Evolutionary conservation across 306 rosid species (phyloP).

Genomic region (Cyamopsis tetragonoloba): DNA sequence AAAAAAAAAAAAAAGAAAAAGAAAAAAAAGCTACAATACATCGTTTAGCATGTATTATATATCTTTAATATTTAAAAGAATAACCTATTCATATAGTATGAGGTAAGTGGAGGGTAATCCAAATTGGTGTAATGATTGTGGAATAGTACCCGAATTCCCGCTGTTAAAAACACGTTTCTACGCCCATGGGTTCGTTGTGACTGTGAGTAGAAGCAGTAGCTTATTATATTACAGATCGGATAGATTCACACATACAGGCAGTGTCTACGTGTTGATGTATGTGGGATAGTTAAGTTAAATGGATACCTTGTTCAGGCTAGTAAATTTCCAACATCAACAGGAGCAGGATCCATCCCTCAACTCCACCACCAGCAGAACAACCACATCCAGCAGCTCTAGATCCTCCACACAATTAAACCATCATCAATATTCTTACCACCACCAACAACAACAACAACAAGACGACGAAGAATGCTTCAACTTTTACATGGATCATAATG

Average conservation of each 20-base stretch:
- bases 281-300: constrained; percentile 77
- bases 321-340: constrained; percentile 46
- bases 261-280: constrained; percentile 34
- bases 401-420: constrained; percentile 56
- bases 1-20: no score
- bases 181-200: no score
- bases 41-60: no score
- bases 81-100: not conserved
- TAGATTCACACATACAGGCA: no score
- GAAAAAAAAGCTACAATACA: no score
- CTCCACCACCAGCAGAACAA: constrained; percentile 62
- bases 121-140: constrained; percentile 26
- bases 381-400: constrained; percentile 73
- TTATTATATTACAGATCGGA: no score
- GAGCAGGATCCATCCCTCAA: constrained; percentile 65
- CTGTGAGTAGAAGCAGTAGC: no score
- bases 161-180: constrained; percentile 55
- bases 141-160: constrained; percentile 22
- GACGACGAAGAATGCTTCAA: constrained; percentile 89
- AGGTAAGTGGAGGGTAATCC: constrained; percentile 32
- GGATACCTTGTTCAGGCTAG: constrained; percentile 96
- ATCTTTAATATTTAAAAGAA: constrained; percentile 26
- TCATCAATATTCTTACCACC: not conserved
- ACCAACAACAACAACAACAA: constrained; percentile 26
- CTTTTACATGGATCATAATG: constrained; percentile 80